phyloP scores from a whole-genome alignment of 495 filamentous ascomycete genomes.

The Rhizodiscina lignyota region DNA sequence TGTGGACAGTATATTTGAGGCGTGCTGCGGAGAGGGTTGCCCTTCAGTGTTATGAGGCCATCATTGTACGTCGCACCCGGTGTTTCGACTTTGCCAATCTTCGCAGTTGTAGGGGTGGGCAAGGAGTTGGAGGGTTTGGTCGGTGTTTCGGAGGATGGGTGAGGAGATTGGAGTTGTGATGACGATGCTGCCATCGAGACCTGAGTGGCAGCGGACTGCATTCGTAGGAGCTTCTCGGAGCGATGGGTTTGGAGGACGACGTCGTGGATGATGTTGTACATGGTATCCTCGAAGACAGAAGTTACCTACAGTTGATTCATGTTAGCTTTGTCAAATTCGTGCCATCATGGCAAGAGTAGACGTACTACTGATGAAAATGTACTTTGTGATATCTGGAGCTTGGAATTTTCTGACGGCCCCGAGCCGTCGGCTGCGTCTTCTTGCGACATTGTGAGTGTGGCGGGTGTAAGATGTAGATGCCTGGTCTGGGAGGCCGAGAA shows the following conservation, averaged over 20 bases:
- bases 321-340: too few relatives aligned
- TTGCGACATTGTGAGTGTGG: too few relatives aligned
- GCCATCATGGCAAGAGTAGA: too few relatives aligned
- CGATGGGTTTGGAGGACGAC: constrained; percentile 26
- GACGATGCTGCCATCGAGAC: constrained; percentile 34
- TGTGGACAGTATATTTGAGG: constrained; percentile 42
- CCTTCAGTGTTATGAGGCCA: constrained; percentile 53
- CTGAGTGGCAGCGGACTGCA: constrained; percentile 53
- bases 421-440: too few relatives aligned
- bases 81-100: constrained; percentile 35
- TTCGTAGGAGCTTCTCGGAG: constrained; percentile 35
- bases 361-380: too few relatives aligned
- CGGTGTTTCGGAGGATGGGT: constrained; percentile 29
- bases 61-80: constrained; percentile 56
- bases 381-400: too few relatives aligned
- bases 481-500: too few relatives aligned
- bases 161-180: constrained; percentile 42
- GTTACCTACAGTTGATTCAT: too few relatives aligned
- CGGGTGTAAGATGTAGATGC: too few relatives aligned
- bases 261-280: constrained; percentile 28
- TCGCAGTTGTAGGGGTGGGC: constrained; percentile 25
- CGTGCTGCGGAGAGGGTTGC: constrained; percentile 57
- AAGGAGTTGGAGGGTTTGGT: constrained; percentile 2
- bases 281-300: constrained; percentile 23
- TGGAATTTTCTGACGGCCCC: too few relatives aligned